These are phyloP conservation scores for Kwoniella mangroviensis DNA, from an alignment of 768 basidiomycete genomes.

Conservation along the genomic window DNA sequence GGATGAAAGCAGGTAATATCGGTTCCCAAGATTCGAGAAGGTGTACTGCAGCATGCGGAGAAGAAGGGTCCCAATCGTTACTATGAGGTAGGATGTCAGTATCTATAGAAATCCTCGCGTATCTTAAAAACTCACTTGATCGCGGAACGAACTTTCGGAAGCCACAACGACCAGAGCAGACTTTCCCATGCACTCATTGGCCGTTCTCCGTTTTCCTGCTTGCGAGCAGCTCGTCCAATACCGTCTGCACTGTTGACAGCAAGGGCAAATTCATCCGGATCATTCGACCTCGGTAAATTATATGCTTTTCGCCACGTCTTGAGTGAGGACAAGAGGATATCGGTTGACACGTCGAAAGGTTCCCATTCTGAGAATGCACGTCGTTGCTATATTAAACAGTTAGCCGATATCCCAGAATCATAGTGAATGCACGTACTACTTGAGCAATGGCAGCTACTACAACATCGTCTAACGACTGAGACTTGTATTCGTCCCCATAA, in stretches of 20 bases:
- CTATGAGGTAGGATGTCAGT: slow-evolving; percentile 41
- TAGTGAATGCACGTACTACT: slow-evolving; percentile 60
- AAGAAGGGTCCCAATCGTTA: slow-evolving; percentile 85
- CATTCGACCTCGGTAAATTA: slow-evolving; percentile 49
- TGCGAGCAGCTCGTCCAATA: neutral
- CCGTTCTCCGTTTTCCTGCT: slow-evolving; percentile 57
- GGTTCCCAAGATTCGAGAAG: slow-evolving; percentile 87
- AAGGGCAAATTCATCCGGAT: slow-evolving; percentile 19
- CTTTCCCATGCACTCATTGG: slow-evolving; percentile 95
- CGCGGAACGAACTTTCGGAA: slow-evolving; percentile 88
- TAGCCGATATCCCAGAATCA: neutral
- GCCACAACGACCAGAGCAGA: slow-evolving; percentile 90
- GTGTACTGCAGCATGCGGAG: slow-evolving; percentile 74
- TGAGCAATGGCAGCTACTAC: slow-evolving; percentile 91
- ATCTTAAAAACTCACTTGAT: slow-evolving; percentile 67
- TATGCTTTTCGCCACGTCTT: slow-evolving; percentile 58
- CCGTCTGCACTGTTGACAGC: slow-evolving; percentile 8
- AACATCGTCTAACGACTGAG: slow-evolving; percentile 83
- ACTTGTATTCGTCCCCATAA: slow-evolving; percentile 74
- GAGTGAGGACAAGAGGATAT: slow-evolving; percentile 55
- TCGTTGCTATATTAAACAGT: slow-evolving; percentile 63
- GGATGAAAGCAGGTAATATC: slow-evolving; percentile 85
- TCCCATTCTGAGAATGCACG: slow-evolving; percentile 77
- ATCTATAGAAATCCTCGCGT: neutral
- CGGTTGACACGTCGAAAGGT: slow-evolving; percentile 74